phyloP scores from a whole-genome alignment of 2,329 filamentous ascomycete species.

The Phoma sp. region DNA sequence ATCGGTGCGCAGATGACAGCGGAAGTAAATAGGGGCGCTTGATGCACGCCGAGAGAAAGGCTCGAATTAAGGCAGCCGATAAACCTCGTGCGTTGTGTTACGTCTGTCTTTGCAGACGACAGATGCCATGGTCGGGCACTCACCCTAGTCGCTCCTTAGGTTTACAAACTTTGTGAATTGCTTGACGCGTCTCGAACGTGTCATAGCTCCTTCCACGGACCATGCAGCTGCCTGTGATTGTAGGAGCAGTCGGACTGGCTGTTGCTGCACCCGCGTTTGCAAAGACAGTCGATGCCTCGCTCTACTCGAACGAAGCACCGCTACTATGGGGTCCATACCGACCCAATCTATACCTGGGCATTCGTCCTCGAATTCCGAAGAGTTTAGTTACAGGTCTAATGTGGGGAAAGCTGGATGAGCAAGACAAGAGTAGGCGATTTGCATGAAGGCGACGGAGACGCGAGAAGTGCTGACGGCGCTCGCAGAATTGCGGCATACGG shows the following conservation, averaged over 20 bases:
- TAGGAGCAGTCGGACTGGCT: slow-evolving; percentile 20
- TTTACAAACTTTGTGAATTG: not conserved
- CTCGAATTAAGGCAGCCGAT: not conserved
- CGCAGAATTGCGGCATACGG: slow-evolving; percentile 78
- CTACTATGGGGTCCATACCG: slow-evolving; percentile 96
- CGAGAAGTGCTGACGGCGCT: slow-evolving; percentile 12
- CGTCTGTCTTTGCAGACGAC: slow-evolving; percentile 2
- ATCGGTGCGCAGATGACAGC: slow-evolving; percentile 10
- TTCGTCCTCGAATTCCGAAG: slow-evolving; percentile 79
- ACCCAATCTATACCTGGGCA: slow-evolving; percentile 90
- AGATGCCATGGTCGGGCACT: slow-evolving; percentile 4
- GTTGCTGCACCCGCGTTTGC: slow-evolving; percentile 17
- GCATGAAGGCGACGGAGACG: not conserved
- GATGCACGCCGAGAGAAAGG: slow-evolving; percentile 3
- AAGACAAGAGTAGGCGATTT: slow-evolving; percentile 68
- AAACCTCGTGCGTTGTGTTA: slow-evolving; percentile 10
- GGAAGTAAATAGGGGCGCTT: slow-evolving; percentile 14
- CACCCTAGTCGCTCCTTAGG: slow-evolving; percentile 14
- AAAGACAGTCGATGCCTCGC: slow-evolving; percentile 18
- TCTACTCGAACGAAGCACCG: slow-evolving; percentile 67
- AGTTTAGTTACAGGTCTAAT: slow-evolving; percentile 81
- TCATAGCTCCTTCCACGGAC: slow-evolving; percentile 5
- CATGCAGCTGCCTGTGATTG: slow-evolving; percentile 28
- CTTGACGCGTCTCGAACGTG: slow-evolving; percentile 15
- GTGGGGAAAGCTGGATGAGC: slow-evolving; percentile 86